Percentiles rank a stretch among this genome's conserved stretches.
These are phyloP conservation scores for Dendrothele bispora DNA, from an alignment of 768 basidiomycete species.

Conservation along the genomic window DNA sequence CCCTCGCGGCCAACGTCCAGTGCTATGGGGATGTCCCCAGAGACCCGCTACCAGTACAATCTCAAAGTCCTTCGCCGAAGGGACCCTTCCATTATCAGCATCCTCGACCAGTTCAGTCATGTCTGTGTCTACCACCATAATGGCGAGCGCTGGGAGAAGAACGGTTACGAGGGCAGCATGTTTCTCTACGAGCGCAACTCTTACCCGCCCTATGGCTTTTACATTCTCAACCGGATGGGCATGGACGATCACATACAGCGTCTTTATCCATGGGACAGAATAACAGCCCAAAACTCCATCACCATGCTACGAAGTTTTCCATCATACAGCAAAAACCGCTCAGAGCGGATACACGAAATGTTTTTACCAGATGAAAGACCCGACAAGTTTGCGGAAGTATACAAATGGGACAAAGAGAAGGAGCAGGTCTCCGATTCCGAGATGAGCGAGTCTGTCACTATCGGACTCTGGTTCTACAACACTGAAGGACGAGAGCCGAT, in stretches of 20 bases:
- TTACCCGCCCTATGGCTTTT: constrained; percentile 84
- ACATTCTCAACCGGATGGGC: constrained; percentile 80
- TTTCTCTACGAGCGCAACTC: constrained; percentile 84
- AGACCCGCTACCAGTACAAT: constrained; percentile 71
- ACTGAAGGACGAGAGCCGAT: constrained; percentile 71
- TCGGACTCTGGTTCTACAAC: constrained; percentile 77
- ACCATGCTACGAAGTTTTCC: constrained; percentile 76
- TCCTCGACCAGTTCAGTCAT: constrained; percentile 87
- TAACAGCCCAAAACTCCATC: constrained; percentile 61
- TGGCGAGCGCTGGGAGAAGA: constrained; percentile 76
- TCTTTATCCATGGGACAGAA: constrained; percentile 77
- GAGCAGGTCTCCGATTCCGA: constrained; percentile 38
- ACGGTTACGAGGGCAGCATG: constrained; percentile 86
- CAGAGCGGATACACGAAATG: constrained; percentile 21
- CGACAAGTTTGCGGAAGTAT: constrained; percentile 52
- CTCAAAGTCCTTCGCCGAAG: constrained; percentile 77
- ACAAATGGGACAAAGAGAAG: constrained; percentile 35
- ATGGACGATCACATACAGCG: constrained; percentile 75
- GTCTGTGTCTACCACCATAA: constrained; percentile 81
- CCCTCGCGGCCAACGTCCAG: no score
- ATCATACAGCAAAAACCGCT: constrained; percentile 51
- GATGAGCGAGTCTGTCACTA: constrained; percentile 57
- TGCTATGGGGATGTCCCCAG: constrained; percentile 56
- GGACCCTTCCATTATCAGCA: constrained; percentile 76
- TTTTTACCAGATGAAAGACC: constrained; percentile 26